phyloP scores from a whole-genome alignment of 2,329 filamentous ascomycete species.

The Monilinia fructigena region DNA sequence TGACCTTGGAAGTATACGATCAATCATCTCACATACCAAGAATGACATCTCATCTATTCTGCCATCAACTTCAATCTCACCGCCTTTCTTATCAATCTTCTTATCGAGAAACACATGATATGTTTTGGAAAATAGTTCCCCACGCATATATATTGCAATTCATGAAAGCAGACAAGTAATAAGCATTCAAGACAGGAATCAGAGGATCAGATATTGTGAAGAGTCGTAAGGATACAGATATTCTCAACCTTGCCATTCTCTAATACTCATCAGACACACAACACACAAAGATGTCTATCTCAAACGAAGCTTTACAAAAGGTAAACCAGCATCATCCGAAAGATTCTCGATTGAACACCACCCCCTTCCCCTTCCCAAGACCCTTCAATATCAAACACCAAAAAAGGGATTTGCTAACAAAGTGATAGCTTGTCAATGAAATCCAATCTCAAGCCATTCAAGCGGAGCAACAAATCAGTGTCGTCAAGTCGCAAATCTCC shows the following conservation, averaged over 20 bases:
- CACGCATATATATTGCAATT: neutral
- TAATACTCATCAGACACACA: neutral
- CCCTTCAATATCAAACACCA: slow-evolving; percentile 6
- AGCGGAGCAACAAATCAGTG: slow-evolving; percentile 86
- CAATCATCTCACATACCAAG: too few relatives aligned
- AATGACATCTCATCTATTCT: neutral
- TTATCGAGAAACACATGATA: slow-evolving; percentile 22
- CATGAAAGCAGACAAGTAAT: neutral
- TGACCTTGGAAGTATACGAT: too few relatives aligned
- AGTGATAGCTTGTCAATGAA: slow-evolving; percentile 76
- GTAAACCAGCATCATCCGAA: slow-evolving; percentile 46
- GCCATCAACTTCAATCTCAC: neutral
- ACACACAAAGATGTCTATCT: slow-evolving; percentile 72
- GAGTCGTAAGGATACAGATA: neutral
- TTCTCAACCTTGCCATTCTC: neutral
- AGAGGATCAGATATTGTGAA: neutral
- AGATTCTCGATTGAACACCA: neutral
- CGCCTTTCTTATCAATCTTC: slow-evolving; percentile 2
- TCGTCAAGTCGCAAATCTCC: slow-evolving; percentile 80
- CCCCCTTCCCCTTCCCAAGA: slow-evolving; percentile 13
- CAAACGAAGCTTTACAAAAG: slow-evolving; percentile 92
- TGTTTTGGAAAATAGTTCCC: slow-evolving; percentile 6
- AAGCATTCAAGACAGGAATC: too few relatives aligned
- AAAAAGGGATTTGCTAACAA: slow-evolving; percentile 17
- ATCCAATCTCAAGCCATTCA: slow-evolving; percentile 87